Base-by-base conservation (phyloP, 768 basidiomycete genomes). In the Chalciporus pseudorubinellus region DNA sequence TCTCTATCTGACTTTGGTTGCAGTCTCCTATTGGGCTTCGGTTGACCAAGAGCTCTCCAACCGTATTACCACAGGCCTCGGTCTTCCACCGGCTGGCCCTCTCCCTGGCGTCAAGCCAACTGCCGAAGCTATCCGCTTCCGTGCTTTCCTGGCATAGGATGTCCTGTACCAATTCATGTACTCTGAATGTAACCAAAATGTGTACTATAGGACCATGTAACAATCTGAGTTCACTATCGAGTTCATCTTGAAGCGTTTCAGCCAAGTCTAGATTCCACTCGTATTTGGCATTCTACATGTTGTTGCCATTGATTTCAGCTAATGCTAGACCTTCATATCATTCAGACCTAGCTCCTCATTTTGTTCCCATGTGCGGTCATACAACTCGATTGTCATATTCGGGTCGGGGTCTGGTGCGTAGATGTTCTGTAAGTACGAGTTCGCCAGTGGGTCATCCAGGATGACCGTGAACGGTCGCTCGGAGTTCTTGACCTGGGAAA, bases 351-450 rank as follows among this genome's bases (percentile, higher is more conserved):
- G 75, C 44, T 93, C 92, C 66, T 98, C 97, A 60, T 99, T 94
- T 74, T 99, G 93, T 39, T 92, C 82, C 74, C 80, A 89, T 4
- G 83, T 83, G 44, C 97, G 77, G 36, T 94, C 89, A 63, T 98
- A 99, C 50, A 69, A 65, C 65, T 88, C 90, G 46, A 89, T 79
- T 26, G 69, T 76, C 89, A 99, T 92, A 62, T 94, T 93, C 1
- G 95, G 95, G 64, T 98, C 95, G 0, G 90, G 85, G 64, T 99
- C 95, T 4, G 97, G 97, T 0, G 97, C 95, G 65, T 95, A 98
- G n/a, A 95, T 61, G 67, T 93, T 97, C 68, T 99, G 97, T 40
- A 99, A 74, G 64, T 98, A 95, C 3, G 92, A 95, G 68, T 98
- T 98, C 13, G 92, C 87, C 18, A 98, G 76, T 3, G 97, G 97